Base-by-base conservation (phyloP, 2,329 filamentous ascomycete genomes). In the Claviceps digitariae region DNA sequence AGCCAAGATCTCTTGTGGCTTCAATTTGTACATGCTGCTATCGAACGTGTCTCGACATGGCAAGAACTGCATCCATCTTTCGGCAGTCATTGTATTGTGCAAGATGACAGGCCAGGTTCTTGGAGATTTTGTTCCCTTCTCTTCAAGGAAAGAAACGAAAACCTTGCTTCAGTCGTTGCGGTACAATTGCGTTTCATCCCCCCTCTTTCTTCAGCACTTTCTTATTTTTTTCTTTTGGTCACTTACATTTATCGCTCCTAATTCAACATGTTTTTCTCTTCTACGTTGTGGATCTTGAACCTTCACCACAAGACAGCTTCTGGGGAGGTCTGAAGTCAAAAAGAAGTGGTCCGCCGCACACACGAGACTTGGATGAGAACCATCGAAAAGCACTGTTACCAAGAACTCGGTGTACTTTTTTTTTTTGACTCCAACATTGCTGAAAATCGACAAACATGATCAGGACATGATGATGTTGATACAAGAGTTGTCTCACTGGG, bases 131-230 rank as follows among this genome's bases (percentile, higher is more conserved):
- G 29, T 29, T n/a, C 12, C 29, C 10, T 13, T n/a, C 31, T 40
- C 51, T 48, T 51, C 41, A 20, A 47, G 53, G 27, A 29, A 29
- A 29, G 9, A 29, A 41, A 49, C 31, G 9, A 34, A 3, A 34
- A 20, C 52, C 53, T 48, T 40, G 45, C 57, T 58, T 59, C 55
- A 60, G 64, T 71, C 64, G 67, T 65, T 69, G 67, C 67, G 67
- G 60, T 69, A 65, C 57, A 66, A 63, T 63, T 68, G 61, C 66
- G 66, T 64, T 59, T 56, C 46, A 53, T 25, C 41, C 9, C 53
- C 34, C 15, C 15, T 23, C 13, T 13, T 25, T 48, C 15, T 3
- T 53, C 50, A 59, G 59, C 59, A 60, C 64, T 66, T 62, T 60
- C 53, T 59, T 56, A 57, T 57, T 58, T 63, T 63, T 63, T 57